phyloP scores from a whole-genome alignment of 257 asterid species.

The Solanum rostratum region DNA sequence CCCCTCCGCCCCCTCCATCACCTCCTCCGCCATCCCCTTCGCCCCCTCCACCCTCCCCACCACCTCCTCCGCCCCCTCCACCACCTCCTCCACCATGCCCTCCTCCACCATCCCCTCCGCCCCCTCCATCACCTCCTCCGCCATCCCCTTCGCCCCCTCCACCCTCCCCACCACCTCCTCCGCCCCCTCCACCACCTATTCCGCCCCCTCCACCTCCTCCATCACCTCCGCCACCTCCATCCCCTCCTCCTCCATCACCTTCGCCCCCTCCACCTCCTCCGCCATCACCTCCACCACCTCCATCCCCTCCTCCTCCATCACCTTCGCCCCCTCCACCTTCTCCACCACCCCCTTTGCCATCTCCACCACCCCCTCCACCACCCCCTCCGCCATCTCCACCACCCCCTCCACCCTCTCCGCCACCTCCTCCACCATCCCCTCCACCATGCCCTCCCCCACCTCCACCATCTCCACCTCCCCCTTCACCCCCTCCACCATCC shows the following conservation, averaged over 20 bases:
- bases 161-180: not conserved
- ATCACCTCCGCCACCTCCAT: not conserved
- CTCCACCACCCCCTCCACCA: not conserved
- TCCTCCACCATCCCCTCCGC: not conserved
- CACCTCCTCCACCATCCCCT: not conserved
- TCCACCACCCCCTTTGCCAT: not conserved
- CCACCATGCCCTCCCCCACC: not conserved
- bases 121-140: not conserved
- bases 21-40: not conserved
- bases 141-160: not conserved
- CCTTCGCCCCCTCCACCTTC: accelerated
- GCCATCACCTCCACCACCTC: accelerated
- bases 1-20: not conserved
- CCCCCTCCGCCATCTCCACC: not conserved
- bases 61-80: not conserved
- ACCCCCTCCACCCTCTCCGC: not conserved
- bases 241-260: not conserved
- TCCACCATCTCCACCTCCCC: not conserved
- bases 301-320: not conserved
- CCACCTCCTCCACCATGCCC: not conserved
- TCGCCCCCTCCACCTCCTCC: not conserved
- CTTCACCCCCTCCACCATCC: not conserved
- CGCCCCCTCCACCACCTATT: not conserved
- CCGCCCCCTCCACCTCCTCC: not conserved
- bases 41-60: not conserved